phyloP scores from a whole-genome alignment of 1,284 basidiomycete species.

The Moesziomyces antarcticus region DNA sequence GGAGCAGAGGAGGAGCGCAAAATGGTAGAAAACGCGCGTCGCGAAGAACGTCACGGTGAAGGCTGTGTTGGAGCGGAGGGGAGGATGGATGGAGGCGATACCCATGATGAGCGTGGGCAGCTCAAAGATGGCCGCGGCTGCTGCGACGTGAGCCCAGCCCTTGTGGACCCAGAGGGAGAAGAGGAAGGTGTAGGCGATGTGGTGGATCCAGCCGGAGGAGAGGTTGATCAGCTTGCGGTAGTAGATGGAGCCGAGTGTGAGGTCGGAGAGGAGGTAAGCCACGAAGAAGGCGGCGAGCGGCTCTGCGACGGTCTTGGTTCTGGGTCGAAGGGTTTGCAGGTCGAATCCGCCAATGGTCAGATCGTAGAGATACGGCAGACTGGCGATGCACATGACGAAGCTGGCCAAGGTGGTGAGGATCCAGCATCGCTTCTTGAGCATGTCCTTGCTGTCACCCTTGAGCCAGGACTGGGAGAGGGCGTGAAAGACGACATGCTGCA shows the following conservation, averaged over 20 bases:
- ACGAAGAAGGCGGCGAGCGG: slow-evolving; percentile 61
- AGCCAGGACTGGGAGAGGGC: slow-evolving; percentile 50
- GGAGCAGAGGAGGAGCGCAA: slow-evolving; percentile 51
- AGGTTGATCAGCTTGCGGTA: slow-evolving; percentile 65
- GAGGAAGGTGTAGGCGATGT: slow-evolving; percentile 61
- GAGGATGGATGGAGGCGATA: slow-evolving; percentile 57
- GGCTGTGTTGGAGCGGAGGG: slow-evolving; percentile 63
- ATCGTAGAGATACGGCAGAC: slow-evolving; percentile 60
- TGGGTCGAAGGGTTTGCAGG: slow-evolving; percentile 46
- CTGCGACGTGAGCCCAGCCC: slow-evolving; percentile 60
- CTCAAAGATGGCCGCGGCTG: slow-evolving; percentile 61
- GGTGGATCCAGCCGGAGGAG: slow-evolving; percentile 65
- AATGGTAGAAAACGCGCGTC: slow-evolving; percentile 63
- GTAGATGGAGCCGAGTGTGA: slow-evolving; percentile 61
- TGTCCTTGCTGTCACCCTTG: slow-evolving; percentile 46
- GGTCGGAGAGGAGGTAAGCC: slow-evolving; percentile 63
- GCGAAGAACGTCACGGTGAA: slow-evolving; percentile 64
- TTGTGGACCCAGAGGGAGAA: slow-evolving; percentile 57
- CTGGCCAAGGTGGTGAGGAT: slow-evolving; percentile 65
- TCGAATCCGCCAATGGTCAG: slow-evolving; percentile 56
- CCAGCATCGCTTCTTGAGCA: slow-evolving; percentile 65
- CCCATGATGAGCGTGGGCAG: slow-evolving; percentile 66
- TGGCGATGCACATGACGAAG: slow-evolving; percentile 56
- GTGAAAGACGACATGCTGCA: slow-evolving; percentile 61
- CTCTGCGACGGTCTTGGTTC: slow-evolving; percentile 52